Evolutionary conservation across 192 early-diverging fungal genomes (phyloP), one percentile per base, ranked within the genome.

Genomic region (Backusella circina): DNA sequence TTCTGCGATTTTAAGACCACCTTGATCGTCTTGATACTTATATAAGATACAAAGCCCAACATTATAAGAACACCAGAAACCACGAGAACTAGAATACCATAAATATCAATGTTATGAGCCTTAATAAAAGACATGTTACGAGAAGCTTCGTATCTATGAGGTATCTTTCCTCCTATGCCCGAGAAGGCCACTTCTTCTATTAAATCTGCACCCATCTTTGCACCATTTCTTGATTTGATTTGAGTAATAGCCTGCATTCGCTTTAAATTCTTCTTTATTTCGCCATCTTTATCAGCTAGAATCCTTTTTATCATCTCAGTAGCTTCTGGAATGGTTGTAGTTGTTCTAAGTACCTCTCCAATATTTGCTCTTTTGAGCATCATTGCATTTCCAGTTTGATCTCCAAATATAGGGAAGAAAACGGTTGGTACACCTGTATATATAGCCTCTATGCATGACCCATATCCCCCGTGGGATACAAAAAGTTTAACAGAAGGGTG

Each of bases 371-470:
- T 44, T 15, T 44, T 44, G 15, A 44, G 41, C 6, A 44, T 44
- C 41, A 44, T 44, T 15, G 41, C 41, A 44, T 44, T 84, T 12
- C n/a, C 18, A 5, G 65, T 65, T 41, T 84, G 76, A 61, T 78
- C 79, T 8, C 71, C 70, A 44, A 70, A 71, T 23, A 78, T 75
- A 30, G 79, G 82, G 23, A 70, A 75, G 6, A 72, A 28, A 21
- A 84, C 23, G 57, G 78, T 61, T 2, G 50, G 76, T 6, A 36
- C 71, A 15, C 73, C 70, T 7, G 41, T 33, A 65, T 70, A 80
- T 6, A 84, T 32, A 3, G 76, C 69, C 71, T 84, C 82, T 38
- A 75, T 31, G 6, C 73, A n/a, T 23, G 79, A 80, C 2, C 44
- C 65, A 10, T 38, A n/a, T 9, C 79, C 82, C 0, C 73, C 73